Percentiles rank a stretch among this genome's conserved stretches.
These are phyloP conservation scores for Puccinia coronata DNA, from an alignment of 1,284 basidiomycete genomes.

Conservation along the genomic window DNA sequence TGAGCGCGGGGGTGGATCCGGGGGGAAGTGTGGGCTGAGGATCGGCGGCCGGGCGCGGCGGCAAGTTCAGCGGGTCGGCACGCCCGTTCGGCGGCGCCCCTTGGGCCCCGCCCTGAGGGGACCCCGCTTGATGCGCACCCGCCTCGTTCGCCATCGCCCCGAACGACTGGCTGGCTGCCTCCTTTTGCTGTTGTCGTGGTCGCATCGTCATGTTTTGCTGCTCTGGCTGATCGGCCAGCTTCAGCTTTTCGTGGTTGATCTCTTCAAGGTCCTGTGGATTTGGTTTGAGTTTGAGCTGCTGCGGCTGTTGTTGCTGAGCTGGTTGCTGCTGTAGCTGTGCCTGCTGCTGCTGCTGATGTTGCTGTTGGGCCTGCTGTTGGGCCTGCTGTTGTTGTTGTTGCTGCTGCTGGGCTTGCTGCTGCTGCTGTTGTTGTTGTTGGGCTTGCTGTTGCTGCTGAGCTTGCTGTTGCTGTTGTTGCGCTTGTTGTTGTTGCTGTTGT, in stretches of 20 bases:
- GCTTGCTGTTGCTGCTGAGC: constrained; percentile 9
- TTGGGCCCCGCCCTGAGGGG: constrained; percentile 4
- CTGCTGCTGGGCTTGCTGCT: not conserved
- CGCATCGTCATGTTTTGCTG: constrained; percentile 10
- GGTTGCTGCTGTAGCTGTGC: not conserved
- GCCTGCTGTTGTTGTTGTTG: constrained; percentile 4
- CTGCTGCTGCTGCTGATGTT: constrained; percentile 30
- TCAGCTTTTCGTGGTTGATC: not conserved
- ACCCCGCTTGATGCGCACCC: not conserved
- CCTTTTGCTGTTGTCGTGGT: constrained; percentile 25
- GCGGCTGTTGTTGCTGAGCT: constrained; percentile 22
- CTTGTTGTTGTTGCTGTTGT: not conserved
- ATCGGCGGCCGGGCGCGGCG: not conserved
- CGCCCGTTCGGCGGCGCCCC: too few species aligned
- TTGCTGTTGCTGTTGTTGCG: constrained; percentile 12
- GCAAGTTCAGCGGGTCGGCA: too few species aligned
- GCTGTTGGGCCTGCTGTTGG: constrained; percentile 7
- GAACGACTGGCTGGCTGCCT: not conserved
- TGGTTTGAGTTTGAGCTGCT: not conserved
- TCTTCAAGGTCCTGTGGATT: not conserved
- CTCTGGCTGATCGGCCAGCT: constrained; percentile 13
- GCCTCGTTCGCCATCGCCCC: not conserved
- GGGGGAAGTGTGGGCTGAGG: not conserved
- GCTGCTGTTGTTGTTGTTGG: not conserved
- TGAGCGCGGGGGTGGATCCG: not conserved